phyloP scores from a whole-genome alignment of 345 rosid species.

The Adansonia digitata region DNA sequence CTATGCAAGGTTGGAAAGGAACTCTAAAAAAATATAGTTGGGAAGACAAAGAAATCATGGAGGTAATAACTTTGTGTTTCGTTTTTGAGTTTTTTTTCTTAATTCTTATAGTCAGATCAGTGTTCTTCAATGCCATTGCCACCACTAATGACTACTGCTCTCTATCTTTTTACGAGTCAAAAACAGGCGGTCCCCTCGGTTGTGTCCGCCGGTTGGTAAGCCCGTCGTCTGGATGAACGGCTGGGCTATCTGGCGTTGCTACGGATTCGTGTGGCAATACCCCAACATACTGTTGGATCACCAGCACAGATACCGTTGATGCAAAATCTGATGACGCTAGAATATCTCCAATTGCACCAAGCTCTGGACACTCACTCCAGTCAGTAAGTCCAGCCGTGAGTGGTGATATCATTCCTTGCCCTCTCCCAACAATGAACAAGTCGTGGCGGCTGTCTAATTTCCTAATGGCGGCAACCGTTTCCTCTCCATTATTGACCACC shows the following conservation, averaged over 20 bases:
- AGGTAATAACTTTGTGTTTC: neutral
- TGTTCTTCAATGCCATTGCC: neutral
- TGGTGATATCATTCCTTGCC: slow-evolving; percentile 66
- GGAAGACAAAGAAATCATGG: neutral
- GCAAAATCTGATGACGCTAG: slow-evolving; percentile 92
- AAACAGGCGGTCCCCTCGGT: slow-evolving; percentile 3
- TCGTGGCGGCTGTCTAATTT: slow-evolving; percentile 68
- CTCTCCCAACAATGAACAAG: slow-evolving; percentile 87
- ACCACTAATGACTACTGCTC: neutral
- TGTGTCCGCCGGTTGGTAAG: neutral
- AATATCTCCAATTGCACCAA: slow-evolving; percentile 89
- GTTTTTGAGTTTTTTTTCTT: neutral
- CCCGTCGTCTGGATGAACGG: slow-evolving; percentile 11
- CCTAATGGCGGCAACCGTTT: slow-evolving; percentile 67
- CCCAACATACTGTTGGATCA: slow-evolving; percentile 68
- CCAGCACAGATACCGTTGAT: slow-evolving; percentile 71
- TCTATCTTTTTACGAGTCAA: neutral
- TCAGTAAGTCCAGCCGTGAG: slow-evolving; percentile 86
- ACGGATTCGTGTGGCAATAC: slow-evolving; percentile 29
- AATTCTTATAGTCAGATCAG: neutral
- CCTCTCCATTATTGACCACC: slow-evolving; percentile 71
- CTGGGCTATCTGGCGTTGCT: slow-evolving; percentile 44
- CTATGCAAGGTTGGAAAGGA: neutral
- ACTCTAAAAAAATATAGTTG: neutral
- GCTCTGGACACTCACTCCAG: slow-evolving; percentile 99